Conservation (phyloP, 495 filamentous ascomycete species). For the Penicillium samsonianum region DNA sequence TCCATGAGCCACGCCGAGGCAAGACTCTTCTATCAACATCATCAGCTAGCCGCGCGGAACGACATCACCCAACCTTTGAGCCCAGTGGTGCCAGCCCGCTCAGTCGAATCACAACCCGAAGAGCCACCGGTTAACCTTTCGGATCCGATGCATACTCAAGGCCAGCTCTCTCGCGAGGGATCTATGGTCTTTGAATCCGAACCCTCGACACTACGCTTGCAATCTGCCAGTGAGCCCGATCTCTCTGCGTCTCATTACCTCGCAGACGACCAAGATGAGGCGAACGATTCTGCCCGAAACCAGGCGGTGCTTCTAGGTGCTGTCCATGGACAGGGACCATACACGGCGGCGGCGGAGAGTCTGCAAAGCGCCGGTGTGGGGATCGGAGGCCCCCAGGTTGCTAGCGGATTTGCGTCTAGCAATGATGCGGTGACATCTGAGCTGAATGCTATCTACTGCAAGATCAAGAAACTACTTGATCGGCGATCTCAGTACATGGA, state of each 20-base stretch:
- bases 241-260: conserved; percentile 13
- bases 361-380: conserved; percentile 55
- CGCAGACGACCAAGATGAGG: conserved; percentile 37
- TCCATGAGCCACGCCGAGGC: conserved; percentile 88
- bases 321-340: conserved; percentile 50
- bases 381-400: conserved; percentile 47
- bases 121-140: conserved; percentile 7
- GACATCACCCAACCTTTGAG: conserved; percentile 27
- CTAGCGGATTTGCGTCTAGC: conserved; percentile 51
- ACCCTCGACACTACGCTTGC: conserved; percentile 14
- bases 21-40: conserved; percentile 92
- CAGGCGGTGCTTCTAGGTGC: conserved; percentile 46
- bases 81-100: conserved; percentile 19
- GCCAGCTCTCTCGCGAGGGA: conserved; percentile 13
- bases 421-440: conserved; percentile 78
- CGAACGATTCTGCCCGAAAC: conserved; percentile 47
- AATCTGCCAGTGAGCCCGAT: conserved; percentile 9
- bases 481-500: conserved; percentile 86
- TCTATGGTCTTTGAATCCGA: conserved; percentile 21
- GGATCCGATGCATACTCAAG: conserved; percentile 5
- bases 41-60: conserved; percentile 56
- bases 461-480: conserved; percentile 80
- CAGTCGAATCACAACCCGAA: conserved; percentile 16
- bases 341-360: conserved; percentile 46
- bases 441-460: conserved; percentile 79